phyloP scores from a whole-genome alignment of 495 filamentous ascomycete species.

The Patellaria atrata region DNA sequence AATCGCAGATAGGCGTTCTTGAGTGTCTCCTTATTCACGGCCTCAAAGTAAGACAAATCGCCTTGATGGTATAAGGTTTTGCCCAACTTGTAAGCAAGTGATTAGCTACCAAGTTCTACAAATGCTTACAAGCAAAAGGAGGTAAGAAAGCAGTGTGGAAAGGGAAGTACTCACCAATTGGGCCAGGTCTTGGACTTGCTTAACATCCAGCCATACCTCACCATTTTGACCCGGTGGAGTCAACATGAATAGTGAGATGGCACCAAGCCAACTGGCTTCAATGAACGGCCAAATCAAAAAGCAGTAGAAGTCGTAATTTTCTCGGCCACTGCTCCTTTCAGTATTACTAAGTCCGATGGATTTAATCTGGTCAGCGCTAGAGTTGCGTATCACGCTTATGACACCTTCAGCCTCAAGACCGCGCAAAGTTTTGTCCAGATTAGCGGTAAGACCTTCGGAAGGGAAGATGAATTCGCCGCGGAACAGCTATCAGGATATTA shows the following conservation, averaged over 20 bases:
- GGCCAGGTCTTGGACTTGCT: conserved; percentile 65
- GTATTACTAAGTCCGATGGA: conserved; percentile 58
- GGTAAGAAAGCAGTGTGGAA: neutral
- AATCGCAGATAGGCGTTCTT: conserved; percentile 84
- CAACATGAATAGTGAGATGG: conserved; percentile 71
- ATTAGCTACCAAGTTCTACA: neutral
- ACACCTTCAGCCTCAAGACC: conserved; percentile 69
- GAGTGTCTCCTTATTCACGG: conserved; percentile 92
- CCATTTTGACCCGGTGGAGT: conserved; percentile 54
- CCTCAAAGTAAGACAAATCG: conserved; percentile 90
- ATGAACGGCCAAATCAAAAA: conserved; percentile 98
- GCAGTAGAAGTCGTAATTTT: conserved; percentile 97
- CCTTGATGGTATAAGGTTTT: conserved; percentile 98
- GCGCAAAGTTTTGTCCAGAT: conserved; percentile 62
- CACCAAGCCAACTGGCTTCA: conserved; percentile 80
- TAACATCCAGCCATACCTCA: conserved; percentile 55
- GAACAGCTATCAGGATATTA: conserved; percentile 49
- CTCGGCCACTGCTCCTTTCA: conserved; percentile 64
- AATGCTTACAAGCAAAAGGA: neutral
- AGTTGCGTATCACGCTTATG: conserved; percentile 50
- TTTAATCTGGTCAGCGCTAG: conserved; percentile 34
- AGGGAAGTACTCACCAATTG: conserved; percentile 47
- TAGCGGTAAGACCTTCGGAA: conserved; percentile 62
- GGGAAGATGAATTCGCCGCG: conserved; percentile 95
- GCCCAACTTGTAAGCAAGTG: conserved; percentile 45